Percentiles rank a stretch among this genome's conserved stretches.
These are phyloP conservation scores for Zizania palustris DNA, from an alignment of 202 grass and related monocot genomes.

Conservation along the genomic window DNA sequence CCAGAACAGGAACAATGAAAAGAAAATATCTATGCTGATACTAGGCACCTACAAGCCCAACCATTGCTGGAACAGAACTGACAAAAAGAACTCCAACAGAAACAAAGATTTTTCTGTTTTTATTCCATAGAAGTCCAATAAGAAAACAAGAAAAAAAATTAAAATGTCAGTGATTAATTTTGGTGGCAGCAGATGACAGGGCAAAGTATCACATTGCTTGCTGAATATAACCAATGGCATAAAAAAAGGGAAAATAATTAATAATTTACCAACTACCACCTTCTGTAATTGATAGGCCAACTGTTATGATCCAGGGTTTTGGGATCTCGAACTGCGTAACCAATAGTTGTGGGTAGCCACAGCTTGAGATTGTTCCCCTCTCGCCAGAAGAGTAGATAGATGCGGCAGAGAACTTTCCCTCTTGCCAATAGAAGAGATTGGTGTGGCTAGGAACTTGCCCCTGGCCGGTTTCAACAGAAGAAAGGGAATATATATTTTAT, in stretches of 20 bases:
- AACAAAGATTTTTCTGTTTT: not conserved
- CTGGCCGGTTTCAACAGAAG: no score
- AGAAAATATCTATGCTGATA: conserved; percentile 16
- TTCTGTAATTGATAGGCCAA: not conserved
- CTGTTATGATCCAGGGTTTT: no score
- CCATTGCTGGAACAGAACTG: not conserved
- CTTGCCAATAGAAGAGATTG: no score
- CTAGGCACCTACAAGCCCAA: not conserved
- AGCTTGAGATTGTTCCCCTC: no score
- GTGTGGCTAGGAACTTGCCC: no score
- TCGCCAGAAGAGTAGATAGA: no score
- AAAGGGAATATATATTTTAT: no score
- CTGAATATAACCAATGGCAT: not conserved
- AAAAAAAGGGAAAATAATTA: conserved; percentile 13
- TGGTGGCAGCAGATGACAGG: not conserved
- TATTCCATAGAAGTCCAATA: conserved; percentile 3
- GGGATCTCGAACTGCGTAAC: no score
- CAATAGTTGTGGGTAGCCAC: no score
- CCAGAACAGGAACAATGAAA: conserved; percentile 27
- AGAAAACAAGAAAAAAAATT: conserved; percentile 19
- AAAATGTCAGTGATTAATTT: not conserved
- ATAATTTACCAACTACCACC: not conserved
- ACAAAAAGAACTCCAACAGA: not conserved
- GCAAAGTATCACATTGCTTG: not conserved
- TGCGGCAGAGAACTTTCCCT: no score